Evolutionary conservation across 1,284 basidiomycete species (phyloP), one percentile per base, ranked within the genome.

Genomic region (Ceraceosorus guamensis): DNA sequence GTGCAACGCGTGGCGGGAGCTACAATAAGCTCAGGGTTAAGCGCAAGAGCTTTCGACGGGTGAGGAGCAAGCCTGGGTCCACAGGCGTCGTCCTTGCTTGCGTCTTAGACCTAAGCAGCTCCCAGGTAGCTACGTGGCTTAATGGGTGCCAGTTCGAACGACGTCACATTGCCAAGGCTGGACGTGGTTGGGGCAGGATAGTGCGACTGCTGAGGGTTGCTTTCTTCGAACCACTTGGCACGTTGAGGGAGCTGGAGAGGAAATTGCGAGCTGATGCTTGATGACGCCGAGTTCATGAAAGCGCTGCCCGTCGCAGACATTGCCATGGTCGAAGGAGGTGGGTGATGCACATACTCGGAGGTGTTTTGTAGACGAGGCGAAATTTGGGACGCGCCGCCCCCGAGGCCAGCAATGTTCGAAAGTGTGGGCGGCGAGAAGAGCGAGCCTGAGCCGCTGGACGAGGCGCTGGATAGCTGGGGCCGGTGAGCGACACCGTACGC

Each of bases 371-470:
- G 66, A 60, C 32, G 62, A 57, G 4, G 30, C 5, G 14, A 48
- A 13, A 46, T 30, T 31, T 60, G 13, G 10, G 37, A 52, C 6
- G 34, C 24, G 18, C 16, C 7, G 24, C 31, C 50, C 5, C 35
- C 35, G 35, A 10, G 14, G 41, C 39, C 57, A 14, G 59, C 46
- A 55, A 53, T 60, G 18, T 59, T 57, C 6, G 62, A 54, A 35
- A 60, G 62, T n/a, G 60, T 37, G 6, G 62, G 56, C 11, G 65
- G 62, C 48, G 58, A 62, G 60, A 64, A 50, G 46, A 66, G 50
- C 30, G 62, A 59, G 44, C 55, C 53, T 4, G 39, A 54, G 10
- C 56, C 55, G 5, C 52, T 56, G 43, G 56, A 57, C 37, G 35
- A 30, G 49, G 53, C 60, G 51, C 65, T 53, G 34, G 57, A 57